phyloP scores from a whole-genome alignment of 305 asterid species.

The Fraxinus sp. region DNA sequence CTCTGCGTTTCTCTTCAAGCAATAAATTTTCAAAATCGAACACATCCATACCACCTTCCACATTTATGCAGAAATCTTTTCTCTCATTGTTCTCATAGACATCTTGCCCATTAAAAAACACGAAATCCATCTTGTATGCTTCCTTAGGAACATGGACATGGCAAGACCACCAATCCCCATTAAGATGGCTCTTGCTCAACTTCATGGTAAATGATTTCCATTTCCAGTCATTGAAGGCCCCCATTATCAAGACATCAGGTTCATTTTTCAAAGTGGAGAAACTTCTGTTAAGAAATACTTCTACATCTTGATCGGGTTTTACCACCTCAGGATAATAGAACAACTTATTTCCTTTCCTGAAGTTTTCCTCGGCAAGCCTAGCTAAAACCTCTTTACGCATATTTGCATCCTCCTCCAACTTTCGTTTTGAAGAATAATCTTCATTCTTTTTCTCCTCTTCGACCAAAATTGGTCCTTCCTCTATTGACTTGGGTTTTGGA shows the following conservation, averaged over 20 bases:
- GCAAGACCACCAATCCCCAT: slow-evolving; percentile 97
- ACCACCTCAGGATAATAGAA: slow-evolving; percentile 73
- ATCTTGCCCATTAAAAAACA: slow-evolving; percentile 79
- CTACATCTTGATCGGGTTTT: slow-evolving; percentile 71
- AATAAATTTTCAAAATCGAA: slow-evolving; percentile 81
- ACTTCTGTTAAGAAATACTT: slow-evolving; percentile 71
- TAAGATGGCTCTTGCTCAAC: slow-evolving; percentile 63
- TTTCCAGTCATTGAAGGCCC: slow-evolving; percentile 86
- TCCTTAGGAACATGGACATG: slow-evolving; percentile 81
- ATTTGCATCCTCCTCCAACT: slow-evolving; percentile 61
- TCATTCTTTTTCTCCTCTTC: slow-evolving; percentile 31
- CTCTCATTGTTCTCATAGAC: slow-evolving; percentile 78
- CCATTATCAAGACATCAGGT: slow-evolving; percentile 72
- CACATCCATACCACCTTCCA: slow-evolving; percentile 77
- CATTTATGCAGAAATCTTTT: slow-evolving; percentile 69
- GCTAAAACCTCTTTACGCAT: slow-evolving; percentile 46
- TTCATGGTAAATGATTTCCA: slow-evolving; percentile 74
- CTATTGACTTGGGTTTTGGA: slow-evolving; percentile 33
- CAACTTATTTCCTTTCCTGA: slow-evolving; percentile 57
- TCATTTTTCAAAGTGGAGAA: slow-evolving; percentile 73
- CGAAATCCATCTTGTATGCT: slow-evolving; percentile 90
- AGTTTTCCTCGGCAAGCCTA: slow-evolving; percentile 68
- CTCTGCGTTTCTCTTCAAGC: slow-evolving; percentile 84
- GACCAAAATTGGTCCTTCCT: slow-evolving; percentile 22
- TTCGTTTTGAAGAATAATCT: slow-evolving; percentile 45